Conservation (phyloP, 2,329 filamentous ascomycete genomes). For the Thielaviopsis euricoi region DNA sequence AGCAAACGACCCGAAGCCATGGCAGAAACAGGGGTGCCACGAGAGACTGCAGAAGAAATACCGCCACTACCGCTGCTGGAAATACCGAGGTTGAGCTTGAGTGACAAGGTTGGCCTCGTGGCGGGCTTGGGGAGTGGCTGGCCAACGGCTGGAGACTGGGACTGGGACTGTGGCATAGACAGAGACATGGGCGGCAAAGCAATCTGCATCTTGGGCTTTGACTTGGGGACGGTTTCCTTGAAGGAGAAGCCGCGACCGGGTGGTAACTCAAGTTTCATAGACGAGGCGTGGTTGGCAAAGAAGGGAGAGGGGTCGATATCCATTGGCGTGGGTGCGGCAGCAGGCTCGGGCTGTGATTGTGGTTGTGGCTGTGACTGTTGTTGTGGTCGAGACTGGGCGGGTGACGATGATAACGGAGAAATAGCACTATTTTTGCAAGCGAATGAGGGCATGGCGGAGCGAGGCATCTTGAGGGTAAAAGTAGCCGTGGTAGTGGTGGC, state of each 20-base stretch:
- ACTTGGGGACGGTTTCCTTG: background rate
- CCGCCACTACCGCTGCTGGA: conserved; percentile 11
- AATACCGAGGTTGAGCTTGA: conserved; percentile 26
- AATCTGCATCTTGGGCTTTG: background rate
- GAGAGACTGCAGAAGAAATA: background rate
- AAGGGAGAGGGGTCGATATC: conserved; percentile 24
- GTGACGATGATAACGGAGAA: background rate
- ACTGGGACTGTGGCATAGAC: too few species aligned
- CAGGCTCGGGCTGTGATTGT: conserved; percentile 1
- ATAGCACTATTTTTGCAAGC: background rate
- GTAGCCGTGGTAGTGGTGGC: background rate
- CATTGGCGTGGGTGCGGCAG: conserved; percentile 15
- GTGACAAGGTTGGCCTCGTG: conserved; percentile 25
- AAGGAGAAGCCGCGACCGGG: background rate
- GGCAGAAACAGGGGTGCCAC: conserved; percentile 1
- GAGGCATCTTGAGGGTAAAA: background rate
- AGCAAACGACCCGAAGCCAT: background rate
- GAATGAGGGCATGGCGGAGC: conserved; percentile 4
- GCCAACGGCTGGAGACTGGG: too few species aligned
- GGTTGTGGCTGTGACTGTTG: too few species aligned
- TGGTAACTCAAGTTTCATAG: conserved; percentile 23
- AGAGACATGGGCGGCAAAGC: too few species aligned
- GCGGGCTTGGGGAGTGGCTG: background rate
- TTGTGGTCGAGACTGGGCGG: conserved; percentile 12
- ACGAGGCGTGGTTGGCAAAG: conserved; percentile 17